Base-by-base conservation (phyloP, 1,284 basidiomycete species). In the Irpex sp. region DNA sequence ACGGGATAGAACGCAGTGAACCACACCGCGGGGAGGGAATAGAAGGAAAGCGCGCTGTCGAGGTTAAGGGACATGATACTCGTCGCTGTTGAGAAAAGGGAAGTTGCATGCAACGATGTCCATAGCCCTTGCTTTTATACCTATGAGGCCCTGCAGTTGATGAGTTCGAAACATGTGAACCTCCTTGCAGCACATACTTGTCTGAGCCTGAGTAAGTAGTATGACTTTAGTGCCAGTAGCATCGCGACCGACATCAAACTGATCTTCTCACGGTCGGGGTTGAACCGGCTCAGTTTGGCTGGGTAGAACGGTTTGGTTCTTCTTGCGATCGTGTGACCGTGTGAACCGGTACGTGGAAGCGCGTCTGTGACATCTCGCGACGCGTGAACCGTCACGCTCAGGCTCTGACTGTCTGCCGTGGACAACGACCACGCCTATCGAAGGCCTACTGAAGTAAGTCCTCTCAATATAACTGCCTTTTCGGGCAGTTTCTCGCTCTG, bases 1-100 rank as follows among this genome's bases (percentile, higher is more conserved):
- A 19, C 47, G 18, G 61, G 61, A 54, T 52, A 56, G 33, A 62
- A 62, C 35, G 61, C 61, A 58, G 58, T 62, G 21, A 23, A n/a
- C 61, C 61, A 62, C 14, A 62, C 56, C 6, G 48, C 54, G 8
- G 61, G 61, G 35, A 62, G 59, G 12, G 61, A 62, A 39, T 62
- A 62, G 10, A 62, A 58, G 23, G 58, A 53, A 47, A 62, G 61
- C 6, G 52, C 53, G 36, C 53, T 60, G 51, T 57, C 47, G 54
- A 62, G 48, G 56, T 39, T 62, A 53, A 57, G 14, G 18, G 57
- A 14, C 61, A 60, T n/a, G n/a, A n/a, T n/a, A n/a, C n/a, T n/a
- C n/a, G n/a, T n/a, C n/a, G n/a, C n/a, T n/a, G n/a, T n/a, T n/a
- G n/a, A n/a, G 10, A 12, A 54, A 36, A 21, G 23, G 10, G 19